Conservation (phyloP, 148 eudicot species). For the Persicaria maculosa region DNA sequence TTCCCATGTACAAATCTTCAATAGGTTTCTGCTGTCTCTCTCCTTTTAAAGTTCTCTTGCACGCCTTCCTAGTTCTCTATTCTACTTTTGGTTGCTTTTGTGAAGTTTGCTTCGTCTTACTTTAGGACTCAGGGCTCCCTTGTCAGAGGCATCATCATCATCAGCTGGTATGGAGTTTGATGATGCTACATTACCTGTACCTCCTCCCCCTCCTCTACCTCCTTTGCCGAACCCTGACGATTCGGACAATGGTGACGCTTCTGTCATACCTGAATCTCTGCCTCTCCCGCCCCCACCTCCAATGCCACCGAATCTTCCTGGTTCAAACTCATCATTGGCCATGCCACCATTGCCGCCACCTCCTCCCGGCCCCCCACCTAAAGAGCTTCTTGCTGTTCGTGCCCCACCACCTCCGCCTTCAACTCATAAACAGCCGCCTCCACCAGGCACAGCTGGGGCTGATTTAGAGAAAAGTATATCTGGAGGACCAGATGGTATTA, state of each 20-base stretch:
- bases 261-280: conserved; percentile 31
- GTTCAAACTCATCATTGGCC: conserved; percentile 49
- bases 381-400: too few species aligned
- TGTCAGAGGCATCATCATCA: conserved; percentile 38
- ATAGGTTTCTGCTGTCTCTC: conserved; percentile 41
- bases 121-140: conserved; percentile 66
- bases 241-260: conserved; percentile 37
- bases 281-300: conserved; percentile 93
- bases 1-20: conserved; percentile 92
- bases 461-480: conserved; percentile 39
- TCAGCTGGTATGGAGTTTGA: conserved; percentile 40
- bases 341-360: conserved; percentile 46
- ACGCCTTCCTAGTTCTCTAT: neutral
- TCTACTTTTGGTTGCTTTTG: neutral
- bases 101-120: neutral
- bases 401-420: conserved; percentile 21
- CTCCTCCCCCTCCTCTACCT: conserved; percentile 62
- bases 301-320: conserved; percentile 60
- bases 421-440: conserved; percentile 55
- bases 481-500: conserved; percentile 35
- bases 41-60: neutral
- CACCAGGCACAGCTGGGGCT: conserved; percentile 51
- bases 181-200: conserved; percentile 44
- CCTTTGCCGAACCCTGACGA: conserved; percentile 59
- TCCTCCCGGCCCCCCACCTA: too few species aligned